Evolutionary conservation across 129 eudicot species (phyloP), one percentile per base, ranked within the genome.

Genomic region (Pittosporum tobira): DNA sequence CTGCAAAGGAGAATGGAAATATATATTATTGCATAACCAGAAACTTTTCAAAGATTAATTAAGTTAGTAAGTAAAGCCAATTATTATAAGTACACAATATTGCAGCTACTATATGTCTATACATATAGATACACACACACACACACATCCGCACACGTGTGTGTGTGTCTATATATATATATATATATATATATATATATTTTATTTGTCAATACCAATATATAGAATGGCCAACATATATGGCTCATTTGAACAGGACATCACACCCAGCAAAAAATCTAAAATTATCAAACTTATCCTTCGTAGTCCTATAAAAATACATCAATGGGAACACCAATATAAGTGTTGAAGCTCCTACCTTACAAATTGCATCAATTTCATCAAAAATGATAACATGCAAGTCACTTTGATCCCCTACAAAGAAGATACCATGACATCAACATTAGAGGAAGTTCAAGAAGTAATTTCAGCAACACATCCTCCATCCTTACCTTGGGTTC

Each of bases 311-410:
- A 61, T 27, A 24, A 47, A 55, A 19, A 61, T 45, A 27, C 36
- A 14, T 48, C 11, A 44, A 47, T 1, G 42, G 44, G 24, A 66
- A 65, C 58, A 34, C 20, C 21, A 38, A 23, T 65, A 10, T 55
- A 60, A 57, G 60, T 12, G 29, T 34, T 56, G 18, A 6, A 53
- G 42, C 43, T 53, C 73, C 57, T 69, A 90, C 95, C 95, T 93
- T 93, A 64, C 96, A 87, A 63, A 93, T 87, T 46, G 96, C 96
- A 79, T 87, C 99, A 67, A 87, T 93, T 73, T 93, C 99, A 75
- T 93, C 99, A 72, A 87, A 93, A 24, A 93, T 93, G 68, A 93
- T 93, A 34, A 93, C 94, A 77, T 93, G 99, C 84, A 93, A 74
- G 52, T 93, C 96, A 66, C 99, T 93, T 69, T 93, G 82, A 66